Conservation (phyloP, 306 rosid species). For the Cucurbita moschata region DNA sequence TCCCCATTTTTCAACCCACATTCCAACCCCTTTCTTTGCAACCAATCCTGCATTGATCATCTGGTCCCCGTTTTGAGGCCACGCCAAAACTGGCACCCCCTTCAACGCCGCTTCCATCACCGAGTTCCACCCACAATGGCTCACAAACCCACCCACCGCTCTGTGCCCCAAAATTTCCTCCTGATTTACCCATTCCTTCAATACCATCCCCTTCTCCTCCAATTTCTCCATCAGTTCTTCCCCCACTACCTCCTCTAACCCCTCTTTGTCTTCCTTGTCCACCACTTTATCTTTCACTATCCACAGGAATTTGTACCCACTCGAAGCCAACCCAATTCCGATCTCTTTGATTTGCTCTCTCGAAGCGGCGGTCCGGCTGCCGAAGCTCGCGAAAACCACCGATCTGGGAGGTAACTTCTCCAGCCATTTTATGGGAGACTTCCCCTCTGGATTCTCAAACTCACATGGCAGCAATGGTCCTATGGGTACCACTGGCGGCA, state of each 20-base stretch:
- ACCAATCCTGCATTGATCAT: conserved; percentile 38
- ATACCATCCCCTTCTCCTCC: conserved; percentile 26
- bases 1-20: conserved; percentile 39
- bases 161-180: conserved; percentile 19
- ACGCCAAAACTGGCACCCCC: conserved; percentile 37
- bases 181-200: conserved; percentile 40
- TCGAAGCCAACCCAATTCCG: conserved; percentile 25
- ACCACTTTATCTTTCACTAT: conserved; percentile 34
- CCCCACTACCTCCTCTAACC: conserved; percentile 17
- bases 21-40: conserved; percentile 29
- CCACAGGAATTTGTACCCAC: conserved; percentile 44
- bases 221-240: conserved; percentile 18
- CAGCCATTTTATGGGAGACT: conserved; percentile 20
- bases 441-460: conserved; percentile 17
- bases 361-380: conserved; percentile 26
- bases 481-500: conserved; percentile 24
- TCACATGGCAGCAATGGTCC: conserved; percentile 43
- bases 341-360: conserved; percentile 37
- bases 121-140: conserved; percentile 55
- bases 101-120: conserved; percentile 27
- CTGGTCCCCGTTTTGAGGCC: conserved; percentile 52
- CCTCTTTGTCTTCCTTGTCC: conserved; percentile 33
- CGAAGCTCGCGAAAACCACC: conserved; percentile 42
- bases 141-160: conserved; percentile 37
- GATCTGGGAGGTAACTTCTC: conserved; percentile 23